Evolutionary conservation across 192 early-diverging fungal species (phyloP), one percentile per base, ranked within the genome.

Genomic region (Funneliformis mosseae): DNA sequence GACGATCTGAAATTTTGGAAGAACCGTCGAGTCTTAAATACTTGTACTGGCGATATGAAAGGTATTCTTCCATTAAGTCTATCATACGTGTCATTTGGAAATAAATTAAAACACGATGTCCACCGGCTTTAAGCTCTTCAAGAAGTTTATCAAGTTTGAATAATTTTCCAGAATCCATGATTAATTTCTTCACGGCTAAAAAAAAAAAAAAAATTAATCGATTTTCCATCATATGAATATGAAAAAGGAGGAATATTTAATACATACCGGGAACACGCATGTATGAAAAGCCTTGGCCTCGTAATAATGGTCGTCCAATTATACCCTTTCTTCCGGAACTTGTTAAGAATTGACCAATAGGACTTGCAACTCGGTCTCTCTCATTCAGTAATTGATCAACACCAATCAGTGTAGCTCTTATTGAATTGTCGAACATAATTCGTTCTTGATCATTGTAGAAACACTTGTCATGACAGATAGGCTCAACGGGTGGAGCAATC

Each of bases 71-170:
- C 85, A 96, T 92, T 82, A 96, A 67, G 68, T 96, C 95, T 77
- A 96, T 94, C 92, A 95, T 96, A 83, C 88, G 90, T 48, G 93
- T 94, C 95, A 96, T 96, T 83, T 96, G 95, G 91, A 96, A 96
- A 81, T 94, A 96, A 23, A 96, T 87, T 81, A 96, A 85, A 1
- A 92, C 92, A 27, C 95, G 92, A 80, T 96, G 95, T 1, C 90
- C 93, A 66, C 93, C 94, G 25, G 89, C 83, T 88, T 95, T 95
- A 6, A 96, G 86, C 77, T 88, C 86, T 42, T 90, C 87, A 38
- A 96, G 82, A 50, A 96, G 81, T 72, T 87, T 88, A 79, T 96
- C 95, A 60, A 96, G 83, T 9, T 86, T 89, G 7, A 89, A 86
- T 81, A 96, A 80, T 84, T 96, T 96, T 42, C 93, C 95, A 72